phyloP scores from a whole-genome alignment of 1,284 basidiomycete genomes.

The Ceratobasidium sp. region DNA sequence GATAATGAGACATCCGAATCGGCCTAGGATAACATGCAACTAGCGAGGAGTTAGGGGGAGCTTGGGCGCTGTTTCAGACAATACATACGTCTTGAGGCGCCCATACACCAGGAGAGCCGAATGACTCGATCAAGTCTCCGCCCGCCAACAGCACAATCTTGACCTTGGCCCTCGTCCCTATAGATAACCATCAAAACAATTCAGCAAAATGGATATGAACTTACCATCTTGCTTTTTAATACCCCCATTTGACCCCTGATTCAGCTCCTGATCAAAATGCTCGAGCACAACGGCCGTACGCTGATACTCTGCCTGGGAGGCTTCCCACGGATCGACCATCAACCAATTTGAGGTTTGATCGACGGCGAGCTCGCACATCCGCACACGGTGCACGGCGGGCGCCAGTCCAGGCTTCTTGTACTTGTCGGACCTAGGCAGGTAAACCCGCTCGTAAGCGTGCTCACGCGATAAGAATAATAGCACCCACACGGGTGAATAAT shows the following conservation, averaged over 20 bases:
- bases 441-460: neutral
- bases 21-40: slow-evolving; percentile 67
- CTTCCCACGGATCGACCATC: slow-evolving; percentile 98
- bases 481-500: slow-evolving; percentile 59
- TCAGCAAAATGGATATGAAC: neutral
- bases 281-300: slow-evolving; percentile 95
- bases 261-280: slow-evolving; percentile 94
- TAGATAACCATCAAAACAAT: neutral
- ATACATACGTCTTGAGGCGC: slow-evolving; percentile 83
- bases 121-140: slow-evolving; percentile 95
- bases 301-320: slow-evolving; percentile 87
- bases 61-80: slow-evolving; percentile 3
- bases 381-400: slow-evolving; percentile 52
- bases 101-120: slow-evolving; percentile 99
- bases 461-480: neutral
- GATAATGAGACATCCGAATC: slow-evolving; percentile 65
- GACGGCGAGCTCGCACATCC: slow-evolving; percentile 56
- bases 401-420: slow-evolving; percentile 57
- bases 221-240: slow-evolving; percentile 49
- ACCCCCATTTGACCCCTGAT: slow-evolving; percentile 73
- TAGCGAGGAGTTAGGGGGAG: slow-evolving; percentile 48
- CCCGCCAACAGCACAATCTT: slow-evolving; percentile 92
- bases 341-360: slow-evolving; percentile 53
- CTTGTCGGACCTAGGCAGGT: slow-evolving; percentile 49
- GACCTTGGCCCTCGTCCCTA: slow-evolving; percentile 37